These are phyloP conservation scores for Macaranga tanarius DNA, from an alignment of 441 rosid genomes.

Conservation along the genomic window DNA sequence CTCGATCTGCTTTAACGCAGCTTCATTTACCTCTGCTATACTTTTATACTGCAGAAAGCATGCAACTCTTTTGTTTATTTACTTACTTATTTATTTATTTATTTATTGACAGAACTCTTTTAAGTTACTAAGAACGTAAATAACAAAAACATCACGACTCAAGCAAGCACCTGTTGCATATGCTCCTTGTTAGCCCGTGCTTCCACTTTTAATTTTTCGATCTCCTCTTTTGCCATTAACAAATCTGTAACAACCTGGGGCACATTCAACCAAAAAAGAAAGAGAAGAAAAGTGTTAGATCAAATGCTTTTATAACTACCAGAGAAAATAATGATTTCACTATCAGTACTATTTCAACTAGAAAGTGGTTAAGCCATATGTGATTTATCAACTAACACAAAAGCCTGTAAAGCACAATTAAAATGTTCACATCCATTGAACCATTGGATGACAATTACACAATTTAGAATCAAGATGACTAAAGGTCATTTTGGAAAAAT, in stretches of 20 bases:
- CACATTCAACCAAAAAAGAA: conserved; percentile 26
- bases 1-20: conserved; percentile 94
- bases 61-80: neutral
- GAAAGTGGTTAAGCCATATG: neutral
- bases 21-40: conserved; percentile 93
- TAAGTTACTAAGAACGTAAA: conserved; percentile 9
- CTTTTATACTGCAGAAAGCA: conserved; percentile 74
- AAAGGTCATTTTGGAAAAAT: neutral
- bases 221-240: conserved; percentile 63
- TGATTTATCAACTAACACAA: neutral
- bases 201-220: conserved; percentile 75
- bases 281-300: neutral
- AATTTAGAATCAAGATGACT: neutral
- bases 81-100: no score
- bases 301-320: neutral
- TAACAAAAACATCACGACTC: conserved; percentile 16
- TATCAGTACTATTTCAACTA: neutral
- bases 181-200: conserved; percentile 79
- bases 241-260: conserved; percentile 54
- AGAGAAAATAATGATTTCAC: neutral
- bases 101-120: neutral
- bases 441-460: neutral
- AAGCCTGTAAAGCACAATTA: neutral
- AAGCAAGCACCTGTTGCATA: conserved; percentile 83
- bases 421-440: neutral